Evolutionary conservation across 495 filamentous ascomycete species (phyloP), one percentile per base, ranked within the genome.

Genomic region (Rhypophila decipiens): DNA sequence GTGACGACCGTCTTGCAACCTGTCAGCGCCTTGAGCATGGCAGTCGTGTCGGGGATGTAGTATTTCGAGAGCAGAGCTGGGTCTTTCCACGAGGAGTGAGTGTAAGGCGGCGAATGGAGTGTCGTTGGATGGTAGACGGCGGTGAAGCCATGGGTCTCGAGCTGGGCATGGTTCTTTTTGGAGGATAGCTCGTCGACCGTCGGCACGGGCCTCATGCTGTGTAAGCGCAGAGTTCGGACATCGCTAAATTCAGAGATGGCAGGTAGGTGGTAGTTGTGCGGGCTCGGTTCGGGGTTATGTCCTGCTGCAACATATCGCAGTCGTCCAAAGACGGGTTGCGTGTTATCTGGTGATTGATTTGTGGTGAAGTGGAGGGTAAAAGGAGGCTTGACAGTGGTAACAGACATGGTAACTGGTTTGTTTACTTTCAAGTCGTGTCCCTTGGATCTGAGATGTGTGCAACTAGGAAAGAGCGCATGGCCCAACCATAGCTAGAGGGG

Each of bases 41-140:
- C 35, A 7, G 27, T 39, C 15, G 39, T 55, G 22, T 51, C 52
- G 10, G 52, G 52, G 24, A 55, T 42, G 38, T 51, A 51, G 29
- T 39, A 27, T 24, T 47, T 29, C 29, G 41, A 43, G 2, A 55
- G 42, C 13, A 55, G 11, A 10, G 39, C 8, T n/a, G 41, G 33
- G 27, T 51, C 24, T 21, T 47, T 46, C 42, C 41, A 55, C 15
- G 21, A 36, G 10, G 36, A 27, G 36, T 31, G 36, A 17, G 15
- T 39, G 38, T 42, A 55, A 8, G 52, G 48, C 8, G 48, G 13
- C 13, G 18, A 42, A 20, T 51, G 21, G n/a, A 51, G 48, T 15
- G 42, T 35, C 9, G 48, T 51, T 23, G 41, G 48, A 18, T 40
- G 24, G 13, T 24, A 24, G 7, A 37, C 20, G 11, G 52, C 52